Evolutionary conservation across 495 filamentous ascomycete genomes (phyloP).

Genomic region (Neurospora pannonica): DNA sequence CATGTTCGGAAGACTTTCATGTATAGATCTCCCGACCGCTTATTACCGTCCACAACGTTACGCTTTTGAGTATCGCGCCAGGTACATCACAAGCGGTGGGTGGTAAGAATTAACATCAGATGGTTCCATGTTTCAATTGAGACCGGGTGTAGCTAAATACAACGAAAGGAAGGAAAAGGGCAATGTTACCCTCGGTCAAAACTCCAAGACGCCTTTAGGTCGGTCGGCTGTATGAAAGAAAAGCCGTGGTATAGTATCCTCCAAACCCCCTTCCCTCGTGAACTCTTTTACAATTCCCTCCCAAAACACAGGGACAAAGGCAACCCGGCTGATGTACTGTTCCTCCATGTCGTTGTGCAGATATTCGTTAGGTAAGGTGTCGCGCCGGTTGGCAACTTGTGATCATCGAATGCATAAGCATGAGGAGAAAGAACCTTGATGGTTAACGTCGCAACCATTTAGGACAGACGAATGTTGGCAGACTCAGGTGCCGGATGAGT

Average conservation of each 20-base stretch:
- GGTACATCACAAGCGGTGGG: not conserved
- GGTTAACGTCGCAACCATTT: not conserved
- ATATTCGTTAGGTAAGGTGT: not conserved
- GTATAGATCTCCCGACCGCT: not conserved
- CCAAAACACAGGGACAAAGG: not conserved
- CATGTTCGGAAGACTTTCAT: not conserved
- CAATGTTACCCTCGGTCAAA: not conserved
- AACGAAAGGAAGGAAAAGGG: not conserved
- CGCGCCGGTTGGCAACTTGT: not conserved
- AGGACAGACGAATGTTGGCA: constrained; percentile 20
- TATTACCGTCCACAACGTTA: not conserved
- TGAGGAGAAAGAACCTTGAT: not conserved
- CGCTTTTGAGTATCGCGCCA: not conserved
- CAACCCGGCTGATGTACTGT: not conserved
- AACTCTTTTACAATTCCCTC: not conserved
- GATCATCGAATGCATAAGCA: not conserved
- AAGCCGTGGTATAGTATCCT: not conserved
- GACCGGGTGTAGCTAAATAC: not conserved
- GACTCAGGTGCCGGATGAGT: constrained; percentile 18
- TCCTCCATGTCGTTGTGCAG: not conserved
- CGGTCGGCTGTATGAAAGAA: not conserved
- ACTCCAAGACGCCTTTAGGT: not conserved
- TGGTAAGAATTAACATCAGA: not conserved
- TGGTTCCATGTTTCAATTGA: not conserved
- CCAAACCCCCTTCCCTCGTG: not conserved